Conservation (phyloP, 1,284 basidiomycete genomes). For the Sphaerobolus stellatus region DNA sequence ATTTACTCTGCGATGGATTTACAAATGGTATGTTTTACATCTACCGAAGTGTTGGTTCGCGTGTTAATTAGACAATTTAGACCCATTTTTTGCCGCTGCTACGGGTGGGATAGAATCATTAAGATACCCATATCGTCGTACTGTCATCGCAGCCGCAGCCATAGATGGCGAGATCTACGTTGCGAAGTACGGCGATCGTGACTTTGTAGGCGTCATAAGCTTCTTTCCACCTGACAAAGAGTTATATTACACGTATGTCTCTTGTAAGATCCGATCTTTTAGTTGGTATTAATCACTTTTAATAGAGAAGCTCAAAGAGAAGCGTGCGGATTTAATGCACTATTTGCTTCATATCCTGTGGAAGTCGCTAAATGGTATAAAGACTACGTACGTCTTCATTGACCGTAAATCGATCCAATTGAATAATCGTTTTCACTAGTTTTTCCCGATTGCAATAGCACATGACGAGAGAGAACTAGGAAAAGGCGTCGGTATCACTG, state of each 20-base stretch:
- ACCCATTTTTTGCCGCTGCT: not conserved
- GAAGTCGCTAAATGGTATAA: constrained; percentile 13
- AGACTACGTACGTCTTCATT: constrained; percentile 11
- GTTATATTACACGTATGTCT: constrained; percentile 12
- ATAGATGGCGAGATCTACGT: constrained; percentile 10
- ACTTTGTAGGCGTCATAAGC: constrained; percentile 9
- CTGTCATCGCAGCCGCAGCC: constrained; percentile 5
- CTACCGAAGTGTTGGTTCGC: too few species aligned
- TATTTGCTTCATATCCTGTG: not conserved
- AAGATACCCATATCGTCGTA: constrained; percentile 2
- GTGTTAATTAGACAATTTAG: too few species aligned
- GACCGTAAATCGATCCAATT: too few species aligned
- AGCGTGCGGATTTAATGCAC: constrained; percentile 10
- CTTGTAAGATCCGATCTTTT: not conserved
- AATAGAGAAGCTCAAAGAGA: constrained; percentile 13
- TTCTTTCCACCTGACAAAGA: constrained; percentile 13
- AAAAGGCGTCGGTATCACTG: constrained; percentile 15
- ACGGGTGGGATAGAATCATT: constrained; percentile 4
- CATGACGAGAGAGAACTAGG: constrained; percentile 14
- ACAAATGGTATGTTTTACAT: too few species aligned
- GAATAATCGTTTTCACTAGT: too few species aligned
- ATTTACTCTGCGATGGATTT: too few species aligned
- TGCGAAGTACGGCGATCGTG: constrained; percentile 8
- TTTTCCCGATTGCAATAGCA: too few species aligned
- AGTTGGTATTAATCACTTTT: not conserved